Evolutionary conservation across 1,284 basidiomycete species (phyloP), one percentile per base, ranked within the genome.

Genomic region (Anthracocystis setariae): DNA sequence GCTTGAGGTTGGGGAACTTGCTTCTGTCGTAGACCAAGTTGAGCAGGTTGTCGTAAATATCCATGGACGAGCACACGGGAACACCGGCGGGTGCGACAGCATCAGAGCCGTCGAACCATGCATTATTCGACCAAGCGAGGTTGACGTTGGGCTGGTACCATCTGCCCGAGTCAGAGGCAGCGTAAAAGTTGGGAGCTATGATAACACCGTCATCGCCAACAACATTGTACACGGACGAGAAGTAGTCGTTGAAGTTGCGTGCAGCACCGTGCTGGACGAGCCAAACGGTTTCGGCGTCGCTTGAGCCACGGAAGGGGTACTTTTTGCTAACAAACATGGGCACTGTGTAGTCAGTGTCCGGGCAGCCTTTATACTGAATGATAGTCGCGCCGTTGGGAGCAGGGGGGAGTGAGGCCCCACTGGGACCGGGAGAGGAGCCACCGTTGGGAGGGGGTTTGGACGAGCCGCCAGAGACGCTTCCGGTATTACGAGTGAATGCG

Each of bases 291-390:
- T 47, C 40, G 8, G 60, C 44, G 2, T 38, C 39, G 39, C 27
- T 53, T 43, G 47, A 47, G 13, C 51, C 52, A 13, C 27, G n/a
- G 32, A 43, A 12, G 42, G 66, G 66, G 44, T 57, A 73, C 39
- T 66, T 60, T 18, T 56, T 54, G 60, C 68, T 74, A 40, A 73
- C 72, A 40, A 73, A 72, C 52, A 72, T 50, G 46, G 72, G 72
- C 10, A 72, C 24, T 15, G 60, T 63, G 45, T n/a, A 23, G 1
- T 27, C 7, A 17, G 46, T 37, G 42, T 17, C 45, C 20, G 18
- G 15, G 45, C 66, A 69, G 17, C 50, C 51, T n/a, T 55, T 46
- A 55, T 47, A 69, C 18, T 69, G 66, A 18, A 59, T 24, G 3
- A 69, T 47, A 2, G 55, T 69, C 10, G 60, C 60, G 13, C 60